Conservation (phyloP, 2,329 filamentous ascomycete species). For the Balansia obtecta region DNA sequence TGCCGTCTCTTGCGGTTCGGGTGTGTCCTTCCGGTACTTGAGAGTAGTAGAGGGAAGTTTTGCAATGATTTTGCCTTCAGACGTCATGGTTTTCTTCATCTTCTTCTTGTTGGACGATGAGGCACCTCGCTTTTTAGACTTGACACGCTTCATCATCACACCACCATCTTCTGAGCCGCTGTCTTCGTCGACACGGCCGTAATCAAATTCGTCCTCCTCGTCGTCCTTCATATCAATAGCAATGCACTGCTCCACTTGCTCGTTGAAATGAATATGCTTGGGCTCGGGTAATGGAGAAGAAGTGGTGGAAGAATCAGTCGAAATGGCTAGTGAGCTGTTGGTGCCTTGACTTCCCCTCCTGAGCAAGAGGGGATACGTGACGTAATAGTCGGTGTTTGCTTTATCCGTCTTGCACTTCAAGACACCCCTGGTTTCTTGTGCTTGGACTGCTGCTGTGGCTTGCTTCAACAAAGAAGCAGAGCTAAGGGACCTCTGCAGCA, state of each 20-base stretch:
- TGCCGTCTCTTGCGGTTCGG: constrained; percentile 49
- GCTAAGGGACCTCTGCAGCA: constrained; percentile 80
- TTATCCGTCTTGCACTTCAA: constrained; percentile 46
- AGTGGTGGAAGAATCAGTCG: constrained; percentile 58
- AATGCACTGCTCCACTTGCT: constrained; percentile 91
- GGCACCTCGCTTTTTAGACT: constrained; percentile 43
- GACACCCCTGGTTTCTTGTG: constrained; percentile 52
- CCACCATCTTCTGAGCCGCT: constrained; percentile 65
- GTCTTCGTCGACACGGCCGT: constrained; percentile 40
- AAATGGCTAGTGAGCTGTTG: constrained; percentile 49
- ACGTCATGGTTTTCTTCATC: constrained; percentile 28
- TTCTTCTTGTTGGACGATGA: constrained; percentile 28
- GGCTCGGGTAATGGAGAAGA: constrained; percentile 51
- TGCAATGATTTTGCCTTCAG: constrained; percentile 74
- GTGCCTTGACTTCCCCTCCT: constrained; percentile 49
- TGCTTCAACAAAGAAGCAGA: constrained; percentile 83
- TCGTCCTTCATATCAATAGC: constrained; percentile 79
- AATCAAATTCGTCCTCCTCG: constrained; percentile 57
- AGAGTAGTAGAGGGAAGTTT: constrained; percentile 78
- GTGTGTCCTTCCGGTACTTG: constrained; percentile 70
- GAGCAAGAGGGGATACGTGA: constrained; percentile 50
- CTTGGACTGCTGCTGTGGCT: constrained; percentile 74
- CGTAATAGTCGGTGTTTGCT: constrained; percentile 58
- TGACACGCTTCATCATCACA: constrained; percentile 70
- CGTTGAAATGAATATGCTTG: constrained; percentile 92